Percentiles rank a stretch among this genome's conserved stretches.
Conservation (phyloP, 2,329 filamentous ascomycete genomes). For the Colletotrichum destructivum region DNA sequence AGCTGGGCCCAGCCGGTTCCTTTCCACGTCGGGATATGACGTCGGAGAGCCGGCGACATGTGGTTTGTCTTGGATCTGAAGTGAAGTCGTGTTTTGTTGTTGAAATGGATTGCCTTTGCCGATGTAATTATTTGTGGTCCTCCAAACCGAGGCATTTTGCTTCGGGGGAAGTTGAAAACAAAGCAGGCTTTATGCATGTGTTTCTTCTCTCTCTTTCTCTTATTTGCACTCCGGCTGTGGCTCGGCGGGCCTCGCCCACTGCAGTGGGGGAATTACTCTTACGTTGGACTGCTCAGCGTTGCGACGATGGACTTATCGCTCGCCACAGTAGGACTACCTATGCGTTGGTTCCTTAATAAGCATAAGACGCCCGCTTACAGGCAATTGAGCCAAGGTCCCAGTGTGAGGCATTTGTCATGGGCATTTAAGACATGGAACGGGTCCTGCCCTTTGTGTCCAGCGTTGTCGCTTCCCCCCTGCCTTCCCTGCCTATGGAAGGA, state of each 20-base stretch:
- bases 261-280: slow-evolving; percentile 21
- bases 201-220: neutral
- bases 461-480: neutral
- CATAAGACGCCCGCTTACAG: slow-evolving; percentile 10
- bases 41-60: slow-evolving; percentile 21
- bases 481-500: slow-evolving; percentile 27
- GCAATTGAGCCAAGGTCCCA: slow-evolving; percentile 4
- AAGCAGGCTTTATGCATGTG: slow-evolving; percentile 13
- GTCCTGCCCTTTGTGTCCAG: slow-evolving; percentile 14
- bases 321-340: neutral
- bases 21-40: slow-evolving; percentile 35
- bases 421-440: neutral
- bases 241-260: slow-evolving; percentile 21
- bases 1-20: slow-evolving; percentile 17
- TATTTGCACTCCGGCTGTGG: neutral
- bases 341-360: slow-evolving; percentile 26
- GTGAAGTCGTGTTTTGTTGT: neutral
- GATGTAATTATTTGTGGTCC: slow-evolving; percentile 4
- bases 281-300: neutral
- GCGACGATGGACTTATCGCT: neutral
- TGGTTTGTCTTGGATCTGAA: slow-evolving; percentile 28
- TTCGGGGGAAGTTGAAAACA: slow-evolving; percentile 3
- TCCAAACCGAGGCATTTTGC: slow-evolving; percentile 1
- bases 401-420: slow-evolving; percentile 15
- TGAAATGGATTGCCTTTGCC: neutral